Evolutionary conservation across 495 filamentous ascomycete species (phyloP), one percentile per base, ranked within the genome.

Genomic region (Xylaria palmicola): DNA sequence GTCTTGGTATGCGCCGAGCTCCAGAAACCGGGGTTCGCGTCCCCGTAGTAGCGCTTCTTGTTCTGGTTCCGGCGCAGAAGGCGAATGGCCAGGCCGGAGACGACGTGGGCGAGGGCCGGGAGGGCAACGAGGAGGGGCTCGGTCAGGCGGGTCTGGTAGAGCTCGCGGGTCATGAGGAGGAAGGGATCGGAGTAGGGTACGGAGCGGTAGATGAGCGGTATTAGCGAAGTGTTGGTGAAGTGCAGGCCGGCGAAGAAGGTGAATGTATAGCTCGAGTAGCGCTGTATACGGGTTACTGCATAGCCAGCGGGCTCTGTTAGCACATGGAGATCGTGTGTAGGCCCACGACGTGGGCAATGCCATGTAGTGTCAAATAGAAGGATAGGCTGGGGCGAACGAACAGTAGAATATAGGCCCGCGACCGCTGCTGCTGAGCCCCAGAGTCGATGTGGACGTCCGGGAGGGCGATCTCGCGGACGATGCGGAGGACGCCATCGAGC

Each of bases 231-330:
- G 45, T 90, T 97, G 47, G 88, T 81, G 49, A 94, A 77, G 75
- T 97, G 93, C 54, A 93, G 74, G 52, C 83, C 75, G 48, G 86
- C 78, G 82, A 93, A 97, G 63, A 89, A 69, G 41, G 86, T 87
- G 71, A 96, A 92, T 39, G 89, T 86, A 73, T 96, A 96, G 66
- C 88, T 88, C 13, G 90, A 93, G 80, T 94, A 96, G 72, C 82
- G 86, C 69, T 96, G 93, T 29, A 93, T 77, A 45, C 89, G 87
- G 22, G 82, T 82, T 63, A 97, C 91, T 96, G 68, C 15, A 36
- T 1, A 8, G 17, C 30, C 20, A 43, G 58, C 5, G 24, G 4
- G 37, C 13, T 1, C 12, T 30, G 20, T 60, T 36, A 52, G 49
- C 3, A 32, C 36, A 26, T 4, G 5, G 24, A 15, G 37, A 26